phyloP scores from a whole-genome alignment of 148 eudicot species.

The Rhododendron vialii region DNA sequence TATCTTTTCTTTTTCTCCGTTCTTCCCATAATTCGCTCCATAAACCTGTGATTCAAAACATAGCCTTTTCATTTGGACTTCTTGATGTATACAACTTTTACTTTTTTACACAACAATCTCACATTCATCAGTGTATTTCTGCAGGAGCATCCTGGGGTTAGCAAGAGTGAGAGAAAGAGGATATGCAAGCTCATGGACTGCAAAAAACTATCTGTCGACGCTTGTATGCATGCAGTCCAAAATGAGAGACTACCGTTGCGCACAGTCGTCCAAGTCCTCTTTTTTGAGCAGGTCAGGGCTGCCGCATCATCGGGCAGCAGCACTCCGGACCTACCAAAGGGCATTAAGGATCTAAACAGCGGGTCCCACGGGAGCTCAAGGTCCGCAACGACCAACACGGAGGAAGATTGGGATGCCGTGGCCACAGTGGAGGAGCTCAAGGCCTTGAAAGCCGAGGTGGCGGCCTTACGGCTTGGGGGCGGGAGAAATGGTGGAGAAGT shows the following conservation, averaged over 20 bases:
- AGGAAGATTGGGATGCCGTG: constrained; percentile 90
- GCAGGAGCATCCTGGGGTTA: constrained; percentile 88
- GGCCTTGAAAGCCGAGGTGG: constrained; percentile 69
- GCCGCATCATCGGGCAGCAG: constrained; percentile 78
- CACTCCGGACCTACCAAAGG: constrained; percentile 54
- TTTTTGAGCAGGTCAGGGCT: constrained; percentile 88
- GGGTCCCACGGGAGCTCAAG: constrained; percentile 65
- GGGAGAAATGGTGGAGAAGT: constrained; percentile 16
- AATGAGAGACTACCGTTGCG: constrained; percentile 92
- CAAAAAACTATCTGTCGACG: constrained; percentile 93
- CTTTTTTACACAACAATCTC: neutral
- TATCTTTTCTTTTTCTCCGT: neutral
- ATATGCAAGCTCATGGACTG: constrained; percentile 88
- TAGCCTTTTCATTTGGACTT: neutral
- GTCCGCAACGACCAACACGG: constrained; percentile 38
- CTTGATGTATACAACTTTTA: neutral
- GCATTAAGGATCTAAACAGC: constrained; percentile 51
- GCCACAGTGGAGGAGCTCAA: constrained; percentile 80
- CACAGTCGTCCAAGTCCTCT: constrained; percentile 84
- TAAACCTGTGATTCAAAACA: neutral
- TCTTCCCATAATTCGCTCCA: neutral
- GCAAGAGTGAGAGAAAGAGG: constrained; percentile 81
- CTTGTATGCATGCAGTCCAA: constrained; percentile 90
- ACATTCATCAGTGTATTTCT: neutral
- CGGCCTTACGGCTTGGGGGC: constrained; percentile 57